Evolutionary conservation across 495 filamentous ascomycete species (phyloP).

Genomic region (Cetradonia linearis): DNA sequence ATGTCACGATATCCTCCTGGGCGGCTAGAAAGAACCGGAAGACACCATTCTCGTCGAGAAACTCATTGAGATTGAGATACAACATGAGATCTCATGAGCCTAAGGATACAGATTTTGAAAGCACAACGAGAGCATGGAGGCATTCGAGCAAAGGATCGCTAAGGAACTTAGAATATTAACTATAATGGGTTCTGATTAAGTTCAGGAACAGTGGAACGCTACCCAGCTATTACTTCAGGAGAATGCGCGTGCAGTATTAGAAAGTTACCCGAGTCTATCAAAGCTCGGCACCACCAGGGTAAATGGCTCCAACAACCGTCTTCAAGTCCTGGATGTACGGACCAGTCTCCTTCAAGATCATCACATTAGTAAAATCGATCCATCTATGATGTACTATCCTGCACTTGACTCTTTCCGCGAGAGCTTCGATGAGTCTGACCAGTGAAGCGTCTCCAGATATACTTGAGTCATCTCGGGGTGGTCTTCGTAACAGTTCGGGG

Average conservation of each 20-base stretch:
- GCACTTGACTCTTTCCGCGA: constrained; percentile 8
- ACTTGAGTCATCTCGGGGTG: background rate
- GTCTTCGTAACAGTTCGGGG: constrained; percentile 2
- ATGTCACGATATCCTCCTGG: background rate
- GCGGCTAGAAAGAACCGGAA: background rate
- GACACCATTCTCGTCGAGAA: background rate
- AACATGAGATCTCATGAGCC: too few relatives aligned
- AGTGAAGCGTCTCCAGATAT: background rate
- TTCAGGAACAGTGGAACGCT: background rate
- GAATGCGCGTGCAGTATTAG: background rate
- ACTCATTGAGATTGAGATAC: too few relatives aligned
- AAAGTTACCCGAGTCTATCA: background rate
- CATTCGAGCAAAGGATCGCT: background rate
- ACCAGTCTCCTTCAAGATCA: constrained; percentile 6
- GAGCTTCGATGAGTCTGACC: constrained; percentile 1
- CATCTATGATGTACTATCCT: background rate
- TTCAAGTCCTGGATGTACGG: background rate
- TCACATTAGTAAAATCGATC: constrained; percentile 4
- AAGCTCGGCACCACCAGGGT: background rate
- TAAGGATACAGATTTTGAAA: background rate
- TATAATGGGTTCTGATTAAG: background rate
- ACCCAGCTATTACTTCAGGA: background rate
- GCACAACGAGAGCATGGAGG: background rate
- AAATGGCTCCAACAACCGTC: background rate
- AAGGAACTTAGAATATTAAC: background rate